phyloP scores from a whole-genome alignment of 2,329 filamentous ascomycete genomes.

The Ophiostoma piceae region DNA sequence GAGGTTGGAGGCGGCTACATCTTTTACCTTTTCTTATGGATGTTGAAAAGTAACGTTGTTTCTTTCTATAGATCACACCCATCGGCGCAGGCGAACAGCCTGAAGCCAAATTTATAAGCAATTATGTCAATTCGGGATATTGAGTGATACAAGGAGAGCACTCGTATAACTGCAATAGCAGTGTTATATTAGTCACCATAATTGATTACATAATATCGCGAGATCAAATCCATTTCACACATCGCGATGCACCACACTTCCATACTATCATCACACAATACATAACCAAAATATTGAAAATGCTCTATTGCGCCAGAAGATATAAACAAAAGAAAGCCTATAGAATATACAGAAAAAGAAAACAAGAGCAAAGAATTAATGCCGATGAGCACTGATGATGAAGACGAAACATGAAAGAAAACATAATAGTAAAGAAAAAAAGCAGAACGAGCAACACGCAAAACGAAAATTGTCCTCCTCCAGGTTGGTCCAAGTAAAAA shows the following conservation, averaged over 20 bases:
- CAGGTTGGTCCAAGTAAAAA: neutral
- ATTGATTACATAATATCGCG: conserved; percentile 2
- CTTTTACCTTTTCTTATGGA: conserved; percentile 1
- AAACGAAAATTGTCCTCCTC: neutral
- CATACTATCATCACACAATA: too few relatives aligned
- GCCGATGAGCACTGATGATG: neutral
- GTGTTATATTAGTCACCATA: too few relatives aligned
- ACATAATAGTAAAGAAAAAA: conserved; percentile 2
- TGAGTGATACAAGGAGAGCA: too few relatives aligned
- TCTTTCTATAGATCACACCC: conserved; percentile 19
- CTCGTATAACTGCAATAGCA: too few relatives aligned
- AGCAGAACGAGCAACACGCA: conserved; percentile 2
- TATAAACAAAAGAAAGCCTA: neutral
- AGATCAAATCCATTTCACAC: neutral
- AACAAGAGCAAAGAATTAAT: neutral
- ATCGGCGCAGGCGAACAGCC: conserved; percentile 12
- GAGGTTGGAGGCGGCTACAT: neutral
- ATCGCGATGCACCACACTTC: neutral
- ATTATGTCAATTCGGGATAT: neutral
- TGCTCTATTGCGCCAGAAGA: neutral
- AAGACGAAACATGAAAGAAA: conserved; percentile 3
- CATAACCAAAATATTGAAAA: too few relatives aligned
- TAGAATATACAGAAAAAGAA: neutral
- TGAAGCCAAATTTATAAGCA: conserved; percentile 15
- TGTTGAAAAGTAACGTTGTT: conserved; percentile 20